phyloP scores from a whole-genome alignment of 495 filamentous ascomycete genomes.

The Talaromyces proteolyticus region DNA sequence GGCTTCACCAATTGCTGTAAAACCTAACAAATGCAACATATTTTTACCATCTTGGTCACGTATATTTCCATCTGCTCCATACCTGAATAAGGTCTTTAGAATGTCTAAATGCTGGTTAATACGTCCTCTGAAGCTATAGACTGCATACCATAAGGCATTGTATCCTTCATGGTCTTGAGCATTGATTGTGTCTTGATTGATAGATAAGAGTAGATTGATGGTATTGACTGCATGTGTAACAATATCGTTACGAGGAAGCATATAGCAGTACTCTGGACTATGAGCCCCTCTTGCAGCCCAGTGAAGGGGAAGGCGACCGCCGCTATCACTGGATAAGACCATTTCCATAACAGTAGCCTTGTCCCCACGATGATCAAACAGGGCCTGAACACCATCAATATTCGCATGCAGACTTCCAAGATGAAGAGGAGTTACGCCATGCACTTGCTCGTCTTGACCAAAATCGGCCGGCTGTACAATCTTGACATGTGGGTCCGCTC shows the following conservation, averaged over 20 bases:
- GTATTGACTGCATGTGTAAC: not conserved
- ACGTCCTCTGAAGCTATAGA: not conserved
- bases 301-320: constrained; percentile 9
- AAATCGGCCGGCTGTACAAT: not conserved
- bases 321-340: constrained; percentile 6
- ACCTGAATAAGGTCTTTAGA: not conserved
- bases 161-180: constrained; percentile 5
- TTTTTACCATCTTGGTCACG: not conserved
- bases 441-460: not conserved
- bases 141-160: constrained; percentile 3
- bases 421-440: constrained; percentile 11
- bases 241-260: constrained; percentile 1
- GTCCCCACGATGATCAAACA: constrained; percentile 7
- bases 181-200: constrained; percentile 5
- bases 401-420: constrained; percentile 7
- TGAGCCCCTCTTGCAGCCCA: constrained; percentile 7
- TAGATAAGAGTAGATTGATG: constrained; percentile 6
- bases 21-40: constrained; percentile 1
- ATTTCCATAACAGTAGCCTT: constrained; percentile 2
- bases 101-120: not conserved
- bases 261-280: not conserved
- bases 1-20: not conserved
- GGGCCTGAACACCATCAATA: constrained; percentile 6
- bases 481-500: constrained; percentile 9
- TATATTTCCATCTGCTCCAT: not conserved